Percentiles rank a stretch among this genome's conserved stretches.
Conservation (phyloP, 2,329 filamentous ascomycete genomes). For the Furcasterigmium sp. region DNA sequence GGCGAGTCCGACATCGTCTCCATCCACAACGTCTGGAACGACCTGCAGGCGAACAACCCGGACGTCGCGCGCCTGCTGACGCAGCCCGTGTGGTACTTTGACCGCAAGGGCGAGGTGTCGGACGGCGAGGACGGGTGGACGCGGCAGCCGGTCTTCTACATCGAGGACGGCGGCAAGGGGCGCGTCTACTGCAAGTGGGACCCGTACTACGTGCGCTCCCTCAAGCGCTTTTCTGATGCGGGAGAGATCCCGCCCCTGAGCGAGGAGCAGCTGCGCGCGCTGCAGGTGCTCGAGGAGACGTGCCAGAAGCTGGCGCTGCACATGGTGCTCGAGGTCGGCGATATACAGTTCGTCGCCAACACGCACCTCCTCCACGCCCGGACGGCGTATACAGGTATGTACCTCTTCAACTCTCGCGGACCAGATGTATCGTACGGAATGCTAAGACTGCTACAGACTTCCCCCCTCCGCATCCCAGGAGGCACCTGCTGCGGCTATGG, state of each 20-base stretch:
- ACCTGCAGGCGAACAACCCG: conserved; percentile 66
- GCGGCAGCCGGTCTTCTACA: conserved; percentile 66
- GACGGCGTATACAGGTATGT: conserved; percentile 61
- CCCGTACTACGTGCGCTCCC: conserved; percentile 77
- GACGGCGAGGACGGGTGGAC: conserved; percentile 72
- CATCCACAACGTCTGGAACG: conserved; percentile 77
- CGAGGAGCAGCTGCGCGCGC: conserved; percentile 61
- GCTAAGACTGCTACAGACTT: conserved; percentile 29
- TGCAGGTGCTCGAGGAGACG: conserved; percentile 67
- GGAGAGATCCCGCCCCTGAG: conserved; percentile 71
- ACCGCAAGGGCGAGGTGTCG: conserved; percentile 80
- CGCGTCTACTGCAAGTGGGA: conserved; percentile 84
- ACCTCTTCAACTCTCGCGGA: background rate
- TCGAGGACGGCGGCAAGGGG: conserved; percentile 62
- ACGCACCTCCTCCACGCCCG: conserved; percentile 75
- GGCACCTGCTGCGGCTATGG: conserved; percentile 82
- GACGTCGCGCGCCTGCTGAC: conserved; percentile 73
- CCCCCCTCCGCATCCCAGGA: conserved; percentile 60
- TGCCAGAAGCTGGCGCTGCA: conserved; percentile 68
- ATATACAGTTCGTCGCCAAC: conserved; percentile 79
- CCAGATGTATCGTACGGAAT: background rate
- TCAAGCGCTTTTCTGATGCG: conserved; percentile 66
- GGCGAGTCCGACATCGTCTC: conserved; percentile 80
- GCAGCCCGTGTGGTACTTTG: conserved; percentile 83
- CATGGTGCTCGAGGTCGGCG: conserved; percentile 79